Conservation (phyloP, 2,329 filamentous ascomycete genomes). For the Chrysoporthe cubensis region DNA sequence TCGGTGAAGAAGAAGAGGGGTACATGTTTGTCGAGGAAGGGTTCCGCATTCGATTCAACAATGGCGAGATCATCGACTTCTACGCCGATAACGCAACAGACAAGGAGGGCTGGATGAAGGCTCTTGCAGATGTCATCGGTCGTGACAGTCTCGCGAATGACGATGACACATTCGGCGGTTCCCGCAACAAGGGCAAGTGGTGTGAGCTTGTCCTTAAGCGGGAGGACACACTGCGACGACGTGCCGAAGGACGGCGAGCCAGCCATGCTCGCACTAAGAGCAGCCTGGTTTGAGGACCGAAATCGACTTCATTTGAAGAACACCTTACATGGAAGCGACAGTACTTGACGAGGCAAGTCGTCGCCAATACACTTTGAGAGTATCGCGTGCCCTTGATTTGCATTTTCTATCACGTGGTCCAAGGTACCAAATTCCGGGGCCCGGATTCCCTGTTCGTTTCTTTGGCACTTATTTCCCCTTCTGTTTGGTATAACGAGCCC, state of each 20-base stretch:
- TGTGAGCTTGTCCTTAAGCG: conserved; percentile 69
- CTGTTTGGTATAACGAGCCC: conserved; percentile 1
- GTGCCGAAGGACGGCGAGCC: conserved; percentile 55
- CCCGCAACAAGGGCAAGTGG: conserved; percentile 61
- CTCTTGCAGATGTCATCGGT: conserved; percentile 72
- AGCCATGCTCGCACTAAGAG: conserved; percentile 58
- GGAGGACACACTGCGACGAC: conserved; percentile 62
- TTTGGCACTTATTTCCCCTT: conserved; percentile 21
- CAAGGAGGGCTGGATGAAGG: conserved; percentile 95
- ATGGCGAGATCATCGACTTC: conserved; percentile 97
- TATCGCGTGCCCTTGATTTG: neutral
- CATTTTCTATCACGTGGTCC: conserved; percentile 3
- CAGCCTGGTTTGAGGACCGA: conserved; percentile 34
- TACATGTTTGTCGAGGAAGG: conserved; percentile 99
- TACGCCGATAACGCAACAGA: conserved; percentile 87
- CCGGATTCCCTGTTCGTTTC: conserved; percentile 8
- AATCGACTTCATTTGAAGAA: conserved; percentile 9
- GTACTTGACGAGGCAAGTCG: conserved; percentile 3
- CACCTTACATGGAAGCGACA: conserved; percentile 21
- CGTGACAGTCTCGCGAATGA: conserved; percentile 54
- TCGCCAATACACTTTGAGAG: neutral
- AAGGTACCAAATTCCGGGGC: conserved; percentile 1
- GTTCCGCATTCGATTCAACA: conserved; percentile 97
- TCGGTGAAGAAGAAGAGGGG: conserved; percentile 96
- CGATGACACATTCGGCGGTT: conserved; percentile 49